These are phyloP conservation scores for Prunella vulgaris DNA, from an alignment of 257 asterid genomes.

Conservation along the genomic window DNA sequence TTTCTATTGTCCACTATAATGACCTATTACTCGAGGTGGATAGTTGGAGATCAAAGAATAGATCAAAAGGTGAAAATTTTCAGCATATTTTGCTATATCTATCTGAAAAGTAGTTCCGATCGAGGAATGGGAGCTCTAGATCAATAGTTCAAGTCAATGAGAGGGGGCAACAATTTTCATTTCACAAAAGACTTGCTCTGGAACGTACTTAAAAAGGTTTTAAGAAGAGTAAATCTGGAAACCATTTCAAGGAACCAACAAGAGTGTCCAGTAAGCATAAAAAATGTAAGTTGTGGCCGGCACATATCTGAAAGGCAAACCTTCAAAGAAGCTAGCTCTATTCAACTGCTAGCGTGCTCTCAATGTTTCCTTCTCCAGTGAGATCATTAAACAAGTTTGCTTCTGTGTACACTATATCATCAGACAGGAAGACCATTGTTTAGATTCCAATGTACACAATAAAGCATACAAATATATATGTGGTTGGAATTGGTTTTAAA, in stretches of 20 bases:
- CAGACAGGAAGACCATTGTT: constrained; percentile 2
- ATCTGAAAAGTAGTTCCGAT: background rate
- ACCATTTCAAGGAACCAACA: constrained; percentile 6
- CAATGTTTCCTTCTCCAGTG: constrained; percentile 92
- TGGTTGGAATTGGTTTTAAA: constrained; percentile 15
- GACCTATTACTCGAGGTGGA: background rate
- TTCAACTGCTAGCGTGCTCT: constrained; percentile 93
- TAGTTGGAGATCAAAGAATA: background rate
- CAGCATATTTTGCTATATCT: background rate
- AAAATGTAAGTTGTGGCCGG: constrained; percentile 6
- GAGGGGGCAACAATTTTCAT: background rate
- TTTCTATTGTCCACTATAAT: background rate
- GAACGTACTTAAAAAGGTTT: too few species aligned
- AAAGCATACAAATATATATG: background rate
- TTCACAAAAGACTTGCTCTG: constrained; percentile 6
- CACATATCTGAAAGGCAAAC: constrained; percentile 28
- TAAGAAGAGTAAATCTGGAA: background rate
- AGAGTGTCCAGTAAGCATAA: constrained; percentile 1
- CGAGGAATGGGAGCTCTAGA: background rate
- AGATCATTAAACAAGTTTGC: constrained; percentile 66
- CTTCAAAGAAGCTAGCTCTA: constrained; percentile 88
- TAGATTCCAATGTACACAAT: constrained; percentile 5
- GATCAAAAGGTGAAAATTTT: background rate
- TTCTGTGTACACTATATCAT: constrained; percentile 42
- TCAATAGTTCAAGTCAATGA: background rate